Percentiles rank a stretch among this genome's conserved stretches.
phyloP scores from a whole-genome alignment of 306 rosid species.

The Corylus avellana region DNA sequence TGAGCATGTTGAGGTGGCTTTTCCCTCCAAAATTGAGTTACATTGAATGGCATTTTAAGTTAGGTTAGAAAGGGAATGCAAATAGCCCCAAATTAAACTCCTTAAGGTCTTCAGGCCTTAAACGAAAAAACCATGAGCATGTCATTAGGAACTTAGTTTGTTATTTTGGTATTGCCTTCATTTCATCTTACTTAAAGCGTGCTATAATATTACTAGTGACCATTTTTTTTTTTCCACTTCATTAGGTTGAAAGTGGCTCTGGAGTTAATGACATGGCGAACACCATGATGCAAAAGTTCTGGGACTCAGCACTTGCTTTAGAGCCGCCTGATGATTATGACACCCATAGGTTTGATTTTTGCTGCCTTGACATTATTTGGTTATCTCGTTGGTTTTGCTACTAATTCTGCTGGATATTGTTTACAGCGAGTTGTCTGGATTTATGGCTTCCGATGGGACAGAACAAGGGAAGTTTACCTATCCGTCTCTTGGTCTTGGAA shows the following conservation, averaged over 20 bases:
- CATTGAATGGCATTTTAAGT: not conserved
- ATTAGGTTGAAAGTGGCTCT: constrained; percentile 73
- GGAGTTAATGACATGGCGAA: constrained; percentile 75
- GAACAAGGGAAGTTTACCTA: constrained; percentile 47
- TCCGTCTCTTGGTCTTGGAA: constrained; percentile 66
- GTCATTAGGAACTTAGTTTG: not conserved
- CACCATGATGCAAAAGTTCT: constrained; percentile 92
- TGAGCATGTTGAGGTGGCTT: not conserved
- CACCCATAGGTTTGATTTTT: constrained; percentile 58
- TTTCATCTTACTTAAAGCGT: not conserved
- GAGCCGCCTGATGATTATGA: constrained; percentile 92
- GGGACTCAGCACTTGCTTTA: constrained; percentile 87
- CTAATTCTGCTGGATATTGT: constrained; percentile 23
- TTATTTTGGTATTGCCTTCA: constrained; percentile 2
- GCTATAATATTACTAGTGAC: not conserved
- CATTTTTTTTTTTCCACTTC: not conserved
- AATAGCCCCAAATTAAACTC: constrained; percentile 7
- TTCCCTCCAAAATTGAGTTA: not conserved
- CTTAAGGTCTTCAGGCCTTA: not conserved
- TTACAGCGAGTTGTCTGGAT: constrained; percentile 78
- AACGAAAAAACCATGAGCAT: not conserved
- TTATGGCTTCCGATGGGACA: constrained; percentile 67
- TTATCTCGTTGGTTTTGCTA: constrained; percentile 24
- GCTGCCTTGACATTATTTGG: constrained; percentile 13
- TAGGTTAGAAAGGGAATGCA: not conserved